Percentiles rank a stretch among this genome's conserved stretches.
Evolutionary conservation across 257 asterid species (phyloP).

Genomic region (Solanum ossicruentum): DNA sequence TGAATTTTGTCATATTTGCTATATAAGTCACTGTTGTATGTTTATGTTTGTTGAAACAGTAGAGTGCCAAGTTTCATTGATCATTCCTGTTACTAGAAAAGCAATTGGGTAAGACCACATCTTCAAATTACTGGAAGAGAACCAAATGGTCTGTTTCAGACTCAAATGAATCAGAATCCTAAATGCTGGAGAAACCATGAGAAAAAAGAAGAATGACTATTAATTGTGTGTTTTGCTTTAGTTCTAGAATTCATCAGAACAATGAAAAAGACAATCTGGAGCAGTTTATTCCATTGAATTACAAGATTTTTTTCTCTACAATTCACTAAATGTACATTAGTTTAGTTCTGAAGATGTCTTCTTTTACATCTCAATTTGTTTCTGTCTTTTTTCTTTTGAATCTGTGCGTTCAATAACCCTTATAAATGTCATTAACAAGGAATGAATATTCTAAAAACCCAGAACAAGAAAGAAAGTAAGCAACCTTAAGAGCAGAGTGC

Average conservation of each 20-base stretch:
- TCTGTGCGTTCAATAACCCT: neutral
- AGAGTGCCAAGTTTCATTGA: neutral
- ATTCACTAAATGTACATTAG: neutral
- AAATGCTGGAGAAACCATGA: neutral
- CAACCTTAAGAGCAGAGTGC: slow-evolving; percentile 89
- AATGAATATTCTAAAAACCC: neutral
- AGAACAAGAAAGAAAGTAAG: neutral
- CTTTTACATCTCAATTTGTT: neutral
- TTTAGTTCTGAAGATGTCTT: neutral
- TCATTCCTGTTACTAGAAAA: neutral
- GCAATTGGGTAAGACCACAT: neutral
- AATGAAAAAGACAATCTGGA: neutral
- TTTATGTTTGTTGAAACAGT: neutral
- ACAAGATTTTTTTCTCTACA: neutral
- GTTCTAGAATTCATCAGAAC: neutral
- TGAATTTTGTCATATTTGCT: neutral
- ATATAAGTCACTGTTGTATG: neutral
- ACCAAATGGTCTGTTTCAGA: neutral
- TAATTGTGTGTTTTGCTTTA: neutral
- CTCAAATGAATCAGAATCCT: neutral
- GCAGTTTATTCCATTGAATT: neutral
- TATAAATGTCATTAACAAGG: neutral
- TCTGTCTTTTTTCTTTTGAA: neutral
- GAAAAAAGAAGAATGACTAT: neutral
- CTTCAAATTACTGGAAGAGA: neutral